Evolutionary conservation across 352 stramenopile genomes (phyloP).

Genomic region (Pythium aphanidermatum): DNA sequence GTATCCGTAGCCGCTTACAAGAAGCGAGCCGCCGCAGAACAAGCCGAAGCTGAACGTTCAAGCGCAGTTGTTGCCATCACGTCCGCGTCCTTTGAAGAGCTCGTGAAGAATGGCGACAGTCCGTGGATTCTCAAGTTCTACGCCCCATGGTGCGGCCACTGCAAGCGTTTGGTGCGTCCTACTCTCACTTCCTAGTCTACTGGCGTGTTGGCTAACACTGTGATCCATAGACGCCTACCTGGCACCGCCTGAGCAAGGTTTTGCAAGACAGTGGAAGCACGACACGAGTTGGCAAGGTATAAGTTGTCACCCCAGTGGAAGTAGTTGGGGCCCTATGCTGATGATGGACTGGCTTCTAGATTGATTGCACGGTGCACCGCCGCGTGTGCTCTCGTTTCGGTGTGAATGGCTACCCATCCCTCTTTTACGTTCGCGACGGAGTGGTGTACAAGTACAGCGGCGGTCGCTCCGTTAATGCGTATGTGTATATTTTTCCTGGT

Average conservation of each 20-base stretch:
- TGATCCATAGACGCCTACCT: slow-evolving; percentile 30
- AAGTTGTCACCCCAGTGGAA: neutral
- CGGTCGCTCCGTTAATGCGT: slow-evolving; percentile 57
- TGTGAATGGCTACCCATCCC: slow-evolving; percentile 70
- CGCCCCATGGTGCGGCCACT: slow-evolving; percentile 72
- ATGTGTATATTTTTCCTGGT: slow-evolving; percentile 12
- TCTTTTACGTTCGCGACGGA: slow-evolving; percentile 71
- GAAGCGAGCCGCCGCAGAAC: slow-evolving; percentile 17
- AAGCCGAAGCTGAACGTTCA: slow-evolving; percentile 21
- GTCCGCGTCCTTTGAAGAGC: slow-evolving; percentile 17
- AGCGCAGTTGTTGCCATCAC: slow-evolving; percentile 26
- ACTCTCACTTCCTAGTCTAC: neutral
- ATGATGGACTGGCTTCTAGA: slow-evolving; percentile 7
- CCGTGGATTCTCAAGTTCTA: slow-evolving; percentile 84
- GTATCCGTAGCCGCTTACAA: slow-evolving; percentile 1
- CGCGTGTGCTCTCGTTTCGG: slow-evolving; percentile 80
- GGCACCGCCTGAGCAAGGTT: slow-evolving; percentile 70
- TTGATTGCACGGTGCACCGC: slow-evolving; percentile 70
- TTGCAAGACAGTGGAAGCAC: slow-evolving; percentile 56
- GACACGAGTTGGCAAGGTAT: slow-evolving; percentile 55
- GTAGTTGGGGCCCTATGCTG: neutral
- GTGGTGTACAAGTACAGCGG: slow-evolving; percentile 78
- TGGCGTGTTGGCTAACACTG: neutral
- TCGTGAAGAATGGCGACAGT: slow-evolving; percentile 51
- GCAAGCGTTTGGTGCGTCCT: slow-evolving; percentile 61